Evolutionary conservation across 192 early-diverging fungal species (phyloP).

Genomic region (Geosiphon pyriformis): DNA sequence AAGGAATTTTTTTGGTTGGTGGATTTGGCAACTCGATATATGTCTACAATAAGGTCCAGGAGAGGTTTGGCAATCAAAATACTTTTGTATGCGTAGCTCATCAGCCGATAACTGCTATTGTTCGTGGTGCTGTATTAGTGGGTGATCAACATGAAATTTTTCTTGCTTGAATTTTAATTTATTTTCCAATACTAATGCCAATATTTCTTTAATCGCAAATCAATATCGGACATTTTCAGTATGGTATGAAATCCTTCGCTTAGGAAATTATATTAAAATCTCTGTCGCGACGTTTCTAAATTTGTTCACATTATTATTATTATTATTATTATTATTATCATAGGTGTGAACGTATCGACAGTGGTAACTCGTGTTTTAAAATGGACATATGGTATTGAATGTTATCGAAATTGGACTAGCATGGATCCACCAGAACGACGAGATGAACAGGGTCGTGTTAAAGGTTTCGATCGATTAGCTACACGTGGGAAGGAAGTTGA

Average conservation of each 20-base stretch:
- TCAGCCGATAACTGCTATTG: conserved; percentile 41
- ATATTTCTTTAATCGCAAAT: no score
- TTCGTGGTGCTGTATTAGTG: conserved; percentile 43
- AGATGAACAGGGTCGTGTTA: not conserved
- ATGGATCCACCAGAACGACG: not conserved
- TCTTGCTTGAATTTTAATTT: no score
- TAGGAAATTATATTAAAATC: no score
- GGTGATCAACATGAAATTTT: conserved; percentile 31
- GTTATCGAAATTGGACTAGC: not conserved
- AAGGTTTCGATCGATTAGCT: not conserved
- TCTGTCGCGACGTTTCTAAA: no score
- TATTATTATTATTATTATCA: not conserved
- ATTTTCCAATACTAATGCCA: no score
- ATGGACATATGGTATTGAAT: conserved; percentile 8
- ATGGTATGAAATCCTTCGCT: no score
- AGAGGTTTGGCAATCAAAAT: conserved; percentile 29
- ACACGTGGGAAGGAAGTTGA: not conserved
- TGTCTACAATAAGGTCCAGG: conserved; percentile 32
- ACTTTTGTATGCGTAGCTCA: conserved; percentile 34
- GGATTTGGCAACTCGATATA: conserved; percentile 48
- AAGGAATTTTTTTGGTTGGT: conserved; percentile 48
- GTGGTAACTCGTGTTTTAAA: not conserved
- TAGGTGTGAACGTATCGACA: not conserved
- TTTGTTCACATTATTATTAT: not conserved
- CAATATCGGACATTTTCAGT: no score